phyloP scores from a whole-genome alignment of 129 eudicot genomes.

The Lactuca saligna region DNA sequence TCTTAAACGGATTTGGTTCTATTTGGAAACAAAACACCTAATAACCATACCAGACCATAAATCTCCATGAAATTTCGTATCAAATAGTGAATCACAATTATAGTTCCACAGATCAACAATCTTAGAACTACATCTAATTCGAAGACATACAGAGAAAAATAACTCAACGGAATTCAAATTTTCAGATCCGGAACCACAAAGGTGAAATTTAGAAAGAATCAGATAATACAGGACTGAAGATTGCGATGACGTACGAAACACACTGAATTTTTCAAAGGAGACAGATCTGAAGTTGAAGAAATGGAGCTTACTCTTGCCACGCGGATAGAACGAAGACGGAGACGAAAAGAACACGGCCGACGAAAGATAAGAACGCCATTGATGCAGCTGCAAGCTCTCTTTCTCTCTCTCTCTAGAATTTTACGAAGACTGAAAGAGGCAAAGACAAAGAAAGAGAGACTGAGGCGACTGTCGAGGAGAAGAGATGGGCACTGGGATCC shows the following conservation, averaged over 20 bases:
- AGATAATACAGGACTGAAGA: neutral
- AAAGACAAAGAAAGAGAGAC: conserved; percentile 30
- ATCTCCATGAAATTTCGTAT: conserved; percentile 1
- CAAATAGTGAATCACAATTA: neutral
- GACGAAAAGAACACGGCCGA: conserved; percentile 77
- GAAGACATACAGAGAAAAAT: neutral
- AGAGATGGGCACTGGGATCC: conserved; percentile 21
- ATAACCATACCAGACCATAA: neutral
- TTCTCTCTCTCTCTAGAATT: conserved; percentile 50
- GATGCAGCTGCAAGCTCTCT: conserved; percentile 18
- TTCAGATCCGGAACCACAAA: conserved; percentile 26
- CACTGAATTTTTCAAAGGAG: conserved; percentile 3
- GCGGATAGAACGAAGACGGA: conserved; percentile 78
- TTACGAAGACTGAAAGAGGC: conserved; percentile 8
- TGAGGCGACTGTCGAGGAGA: conserved; percentile 14
- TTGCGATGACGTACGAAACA: neutral
- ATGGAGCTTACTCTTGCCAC: conserved; percentile 64
- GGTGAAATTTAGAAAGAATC: neutral
- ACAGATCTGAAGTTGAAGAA: conserved; percentile 45
- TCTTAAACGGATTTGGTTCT: neutral
- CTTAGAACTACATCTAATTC: neutral
- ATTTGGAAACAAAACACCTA: conserved; percentile 4
- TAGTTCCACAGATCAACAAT: conserved; percentile 17
- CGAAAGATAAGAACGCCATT: conserved; percentile 69
- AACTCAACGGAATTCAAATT: neutral